These are phyloP conservation scores for Coccomyxa sp. DNA, from an alignment of 139 green algal species.

Conservation along the genomic window DNA sequence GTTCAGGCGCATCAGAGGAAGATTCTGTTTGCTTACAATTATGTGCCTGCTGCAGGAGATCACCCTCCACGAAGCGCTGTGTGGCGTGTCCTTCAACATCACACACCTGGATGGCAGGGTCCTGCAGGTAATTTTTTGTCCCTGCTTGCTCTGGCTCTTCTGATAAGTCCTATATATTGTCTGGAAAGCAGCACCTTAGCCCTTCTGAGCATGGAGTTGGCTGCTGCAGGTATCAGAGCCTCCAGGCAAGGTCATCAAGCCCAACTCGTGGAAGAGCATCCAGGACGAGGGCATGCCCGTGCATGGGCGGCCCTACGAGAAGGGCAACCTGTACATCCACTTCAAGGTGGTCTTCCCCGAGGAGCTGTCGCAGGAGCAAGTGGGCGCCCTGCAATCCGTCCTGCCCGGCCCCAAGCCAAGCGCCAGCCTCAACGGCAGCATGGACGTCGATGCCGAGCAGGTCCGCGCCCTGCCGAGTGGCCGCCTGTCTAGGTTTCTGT, in stretches of 20 bases:
- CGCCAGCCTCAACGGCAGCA: slow-evolving; percentile 31
- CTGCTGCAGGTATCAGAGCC: not conserved
- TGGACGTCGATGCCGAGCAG: slow-evolving; percentile 82
- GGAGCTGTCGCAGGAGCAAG: slow-evolving; percentile 29
- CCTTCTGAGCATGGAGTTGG: not conserved
- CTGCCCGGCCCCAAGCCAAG: not conserved
- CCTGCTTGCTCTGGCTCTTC: not conserved
- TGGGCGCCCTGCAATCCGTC: slow-evolving; percentile 22
- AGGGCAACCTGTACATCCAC: slow-evolving; percentile 92
- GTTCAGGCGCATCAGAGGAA: too few relatives aligned
- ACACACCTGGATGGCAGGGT: slow-evolving; percentile 84
- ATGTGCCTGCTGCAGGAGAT: slow-evolving; percentile 63
- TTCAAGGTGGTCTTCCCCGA: slow-evolving; percentile 89
- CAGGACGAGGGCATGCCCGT: slow-evolving; percentile 95
- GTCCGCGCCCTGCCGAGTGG: slow-evolving; percentile 6
- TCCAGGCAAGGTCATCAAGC: slow-evolving; percentile 87
- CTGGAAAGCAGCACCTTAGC: too few relatives aligned
- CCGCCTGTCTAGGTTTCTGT: not conserved
- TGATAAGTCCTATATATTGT: not conserved
- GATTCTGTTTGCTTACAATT: too few relatives aligned
- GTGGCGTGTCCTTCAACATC: slow-evolving; percentile 76
- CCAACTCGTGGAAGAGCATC: slow-evolving; percentile 73
- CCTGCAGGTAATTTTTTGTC: slow-evolving; percentile 57
- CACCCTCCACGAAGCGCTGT: slow-evolving; percentile 87
- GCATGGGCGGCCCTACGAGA: slow-evolving; percentile 82